phyloP scores from a whole-genome alignment of 2,329 filamentous ascomycete species.

The Boeremia exigua region DNA sequence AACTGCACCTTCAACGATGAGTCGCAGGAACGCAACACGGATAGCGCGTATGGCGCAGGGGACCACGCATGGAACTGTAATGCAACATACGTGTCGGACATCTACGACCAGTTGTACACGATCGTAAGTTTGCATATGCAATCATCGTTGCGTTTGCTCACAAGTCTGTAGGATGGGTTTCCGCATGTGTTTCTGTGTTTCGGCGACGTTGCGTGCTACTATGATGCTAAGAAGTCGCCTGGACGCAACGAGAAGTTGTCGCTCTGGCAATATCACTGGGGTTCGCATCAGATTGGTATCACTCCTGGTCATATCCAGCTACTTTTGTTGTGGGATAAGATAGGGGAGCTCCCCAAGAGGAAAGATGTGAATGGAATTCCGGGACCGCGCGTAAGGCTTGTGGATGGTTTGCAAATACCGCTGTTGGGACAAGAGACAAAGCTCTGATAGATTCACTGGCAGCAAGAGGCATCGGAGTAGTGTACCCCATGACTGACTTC shows the following conservation, averaged over 20 bases:
- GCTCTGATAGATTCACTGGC: neutral
- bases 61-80: slow-evolving; percentile 41
- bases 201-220: slow-evolving; percentile 43
- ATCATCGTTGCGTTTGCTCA: neutral
- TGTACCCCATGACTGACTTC: no score
- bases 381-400: slow-evolving; percentile 27
- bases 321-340: slow-evolving; percentile 40
- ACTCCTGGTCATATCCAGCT: slow-evolving; percentile 42
- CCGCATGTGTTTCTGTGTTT: slow-evolving; percentile 42
- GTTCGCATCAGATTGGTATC: slow-evolving; percentile 41
- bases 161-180: slow-evolving; percentile 31
- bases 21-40: slow-evolving; percentile 35
- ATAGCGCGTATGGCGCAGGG: slow-evolving; percentile 34
- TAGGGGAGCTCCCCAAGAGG: slow-evolving; percentile 31
- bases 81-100: slow-evolving; percentile 17
- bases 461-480: no score
- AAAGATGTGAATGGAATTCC: slow-evolving; percentile 15
- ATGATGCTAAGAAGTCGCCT: slow-evolving; percentile 39
- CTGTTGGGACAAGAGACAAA: slow-evolving; percentile 24
- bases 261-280: slow-evolving; percentile 44
- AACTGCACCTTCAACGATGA: slow-evolving; percentile 43
- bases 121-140: slow-evolving; percentile 24
- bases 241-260: slow-evolving; percentile 20
- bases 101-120: slow-evolving; percentile 41
- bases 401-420: slow-evolving; percentile 28